phyloP scores from a whole-genome alignment of 2,329 filamentous ascomycete species.

The Clarireedia sp. region DNA sequence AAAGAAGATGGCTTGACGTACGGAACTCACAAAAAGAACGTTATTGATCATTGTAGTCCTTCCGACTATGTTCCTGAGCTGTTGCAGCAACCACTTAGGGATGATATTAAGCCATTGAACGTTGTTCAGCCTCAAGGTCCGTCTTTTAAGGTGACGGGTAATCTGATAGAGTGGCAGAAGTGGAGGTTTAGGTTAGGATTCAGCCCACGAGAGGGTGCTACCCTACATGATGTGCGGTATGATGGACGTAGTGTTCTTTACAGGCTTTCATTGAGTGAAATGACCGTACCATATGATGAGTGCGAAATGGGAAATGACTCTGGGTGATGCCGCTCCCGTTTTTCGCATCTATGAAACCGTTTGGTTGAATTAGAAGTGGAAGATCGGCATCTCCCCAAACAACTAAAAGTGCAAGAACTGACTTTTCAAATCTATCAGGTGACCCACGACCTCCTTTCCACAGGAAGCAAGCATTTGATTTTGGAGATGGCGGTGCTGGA shows the following conservation, averaged over 20 bases:
- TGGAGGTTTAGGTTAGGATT: slow-evolving; percentile 58
- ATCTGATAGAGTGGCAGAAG: slow-evolving; percentile 39
- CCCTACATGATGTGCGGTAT: slow-evolving; percentile 53
- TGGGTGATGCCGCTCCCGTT: not conserved
- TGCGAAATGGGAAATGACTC: not conserved
- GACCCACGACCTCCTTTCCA: slow-evolving; percentile 56
- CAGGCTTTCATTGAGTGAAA: slow-evolving; percentile 50
- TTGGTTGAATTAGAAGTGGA: not conserved
- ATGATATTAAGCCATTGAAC: slow-evolving; percentile 34
- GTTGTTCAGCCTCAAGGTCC: slow-evolving; percentile 57
- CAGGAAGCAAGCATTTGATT: slow-evolving; percentile 61
- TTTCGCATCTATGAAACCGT: not conserved
- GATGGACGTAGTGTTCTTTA: slow-evolving; percentile 49
- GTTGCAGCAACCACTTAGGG: slow-evolving; percentile 27
- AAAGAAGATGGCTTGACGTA: slow-evolving; percentile 35
- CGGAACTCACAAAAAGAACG: slow-evolving; percentile 36
- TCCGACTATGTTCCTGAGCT: slow-evolving; percentile 27
- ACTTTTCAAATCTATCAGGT: not conserved
- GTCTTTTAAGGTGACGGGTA: slow-evolving; percentile 43
- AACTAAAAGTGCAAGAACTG: not conserved
- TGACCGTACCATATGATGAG: slow-evolving; percentile 53
- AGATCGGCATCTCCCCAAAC: not conserved
- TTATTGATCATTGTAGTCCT: slow-evolving; percentile 28
- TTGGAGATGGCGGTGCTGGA: slow-evolving; percentile 59
- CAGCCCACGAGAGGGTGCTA: slow-evolving; percentile 52